Evolutionary conservation across 169 alveolate species (phyloP).

Genomic region (Cryptosporidium tyzzeri): DNA sequence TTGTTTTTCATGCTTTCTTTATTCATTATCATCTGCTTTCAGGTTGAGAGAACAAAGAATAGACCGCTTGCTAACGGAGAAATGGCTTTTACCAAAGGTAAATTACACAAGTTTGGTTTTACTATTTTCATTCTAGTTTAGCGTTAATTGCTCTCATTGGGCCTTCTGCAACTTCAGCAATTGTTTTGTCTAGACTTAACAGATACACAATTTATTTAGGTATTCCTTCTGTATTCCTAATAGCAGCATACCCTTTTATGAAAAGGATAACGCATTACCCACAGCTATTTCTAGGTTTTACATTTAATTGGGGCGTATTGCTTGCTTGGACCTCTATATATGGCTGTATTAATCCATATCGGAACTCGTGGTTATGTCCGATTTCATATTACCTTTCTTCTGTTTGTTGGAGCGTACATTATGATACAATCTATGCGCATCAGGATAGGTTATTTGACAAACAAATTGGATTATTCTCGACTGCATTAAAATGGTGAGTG

Average conservation of each 20-base stretch:
- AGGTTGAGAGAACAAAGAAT: slow-evolving; percentile 92
- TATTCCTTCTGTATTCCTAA: slow-evolving; percentile 82
- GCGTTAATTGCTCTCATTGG: slow-evolving; percentile 76
- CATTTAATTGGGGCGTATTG: slow-evolving; percentile 92
- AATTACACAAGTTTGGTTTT: slow-evolving; percentile 43
- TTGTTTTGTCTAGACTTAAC: slow-evolving; percentile 74
- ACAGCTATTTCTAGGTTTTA: slow-evolving; percentile 90
- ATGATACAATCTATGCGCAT: slow-evolving; percentile 95
- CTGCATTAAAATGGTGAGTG: slow-evolving; percentile 91
- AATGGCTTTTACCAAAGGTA: slow-evolving; percentile 74
- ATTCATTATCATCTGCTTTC: slow-evolving; percentile 9
- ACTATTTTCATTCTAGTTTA: slow-evolving; percentile 32
- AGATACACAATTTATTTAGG: slow-evolving; percentile 78
- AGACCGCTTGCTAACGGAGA: slow-evolving; percentile 95
- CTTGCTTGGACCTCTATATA: slow-evolving; percentile 83
- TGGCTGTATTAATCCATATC: slow-evolving; percentile 76
- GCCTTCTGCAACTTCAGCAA: slow-evolving; percentile 79
- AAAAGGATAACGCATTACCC: slow-evolving; percentile 92
- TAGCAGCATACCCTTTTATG: slow-evolving; percentile 89
- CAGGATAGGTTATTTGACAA: slow-evolving; percentile 91
- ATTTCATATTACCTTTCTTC: slow-evolving; percentile 79
- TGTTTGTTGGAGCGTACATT: slow-evolving; percentile 91
- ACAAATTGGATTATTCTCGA: slow-evolving; percentile 87
- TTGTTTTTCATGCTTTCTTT: neutral
- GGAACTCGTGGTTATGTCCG: slow-evolving; percentile 82